Base-by-base conservation (phyloP, 2,329 filamentous ascomycete species). In the Cladophialophora immunda region DNA sequence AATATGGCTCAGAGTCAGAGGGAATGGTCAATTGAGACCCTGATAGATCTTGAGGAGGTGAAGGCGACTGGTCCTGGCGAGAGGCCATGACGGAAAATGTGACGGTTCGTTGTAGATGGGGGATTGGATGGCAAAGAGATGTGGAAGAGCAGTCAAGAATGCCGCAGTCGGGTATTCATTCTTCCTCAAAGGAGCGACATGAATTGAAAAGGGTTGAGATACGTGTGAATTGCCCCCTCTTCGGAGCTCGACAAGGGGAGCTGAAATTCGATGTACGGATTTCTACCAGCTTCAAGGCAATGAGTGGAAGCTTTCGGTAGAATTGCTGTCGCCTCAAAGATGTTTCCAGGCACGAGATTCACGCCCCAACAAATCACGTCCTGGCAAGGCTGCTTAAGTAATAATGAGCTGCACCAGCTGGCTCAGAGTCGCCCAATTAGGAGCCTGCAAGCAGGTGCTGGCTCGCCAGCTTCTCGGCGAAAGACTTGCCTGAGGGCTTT, bases 1-100 rank as follows among this genome's bases (percentile, higher is more conserved):
- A 82, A 71, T 82, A 83, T 71, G 79, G 80, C 70, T 83, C 81
- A 27, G 81, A 82, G 69, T 83, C 81, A n/a, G 81, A 82, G 56
- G 80, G 81, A 58, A 82, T 77, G 3, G 80, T 82, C 45, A 73
- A 62, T 54, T 69, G 68, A 45, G 73, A 72, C 4, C 62, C 66
- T 15, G 73, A 73, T 25, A 74, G 72, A 52, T 74, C 72, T 58
- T 72, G 72, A 19, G 71, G 63, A 52, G 72, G 69, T 38, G 71
- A 73, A 27, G 71, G 69, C 45, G 70, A 70, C 19, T 70, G 69
- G 25, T 70, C 68, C 36, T 64, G 38, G 54, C 58, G 58, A 64
- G 69, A 69, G 45, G 68, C 56, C 69, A 71, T 71, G 64, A 38
- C 38, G 32, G 53, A 27, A 50, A 34, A 47, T 41, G 29, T 64